phyloP scores from a whole-genome alignment of 768 basidiomycete genomes.

The Lepiota venenata region DNA sequence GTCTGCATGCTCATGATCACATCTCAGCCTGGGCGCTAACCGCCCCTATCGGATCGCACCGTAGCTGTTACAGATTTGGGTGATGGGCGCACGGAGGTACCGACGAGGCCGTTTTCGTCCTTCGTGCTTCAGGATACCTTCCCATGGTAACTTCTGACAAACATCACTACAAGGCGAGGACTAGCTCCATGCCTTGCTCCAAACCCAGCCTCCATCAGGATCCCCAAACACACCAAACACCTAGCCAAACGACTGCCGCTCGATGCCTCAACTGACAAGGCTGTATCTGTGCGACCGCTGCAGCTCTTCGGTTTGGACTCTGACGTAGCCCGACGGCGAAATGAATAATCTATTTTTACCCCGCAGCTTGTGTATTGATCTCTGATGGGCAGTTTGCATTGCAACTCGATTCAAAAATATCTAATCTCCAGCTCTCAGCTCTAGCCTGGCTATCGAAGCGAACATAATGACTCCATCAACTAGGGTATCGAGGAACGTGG shows the following conservation, averaged over 20 bases:
- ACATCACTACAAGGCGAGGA: not conserved
- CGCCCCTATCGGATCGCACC: no score
- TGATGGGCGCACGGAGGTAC: not conserved
- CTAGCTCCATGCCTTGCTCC: not conserved
- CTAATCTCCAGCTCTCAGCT: no score
- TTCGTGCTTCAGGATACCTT: not conserved
- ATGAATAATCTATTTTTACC: not conserved
- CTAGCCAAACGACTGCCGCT: no score
- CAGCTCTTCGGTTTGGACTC: no score
- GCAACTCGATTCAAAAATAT: not conserved
- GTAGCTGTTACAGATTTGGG: not conserved
- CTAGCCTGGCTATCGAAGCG: no score
- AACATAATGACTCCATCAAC: not conserved
- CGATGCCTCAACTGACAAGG: no score
- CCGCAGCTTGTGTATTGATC: not conserved
- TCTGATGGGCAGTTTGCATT: not conserved
- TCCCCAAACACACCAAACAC: no score
- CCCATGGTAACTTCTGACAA: constrained; percentile 7
- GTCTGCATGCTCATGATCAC: no score
- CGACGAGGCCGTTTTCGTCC: not conserved
- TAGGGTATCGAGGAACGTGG: not conserved
- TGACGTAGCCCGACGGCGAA: no score
- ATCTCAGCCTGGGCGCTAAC: no score
- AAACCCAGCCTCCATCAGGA: no score
- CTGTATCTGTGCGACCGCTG: no score